Evolutionary conservation across 225 moss, liverwort and hornwort species (phyloP).

Genomic region (Straminergon stramineum): DNA sequence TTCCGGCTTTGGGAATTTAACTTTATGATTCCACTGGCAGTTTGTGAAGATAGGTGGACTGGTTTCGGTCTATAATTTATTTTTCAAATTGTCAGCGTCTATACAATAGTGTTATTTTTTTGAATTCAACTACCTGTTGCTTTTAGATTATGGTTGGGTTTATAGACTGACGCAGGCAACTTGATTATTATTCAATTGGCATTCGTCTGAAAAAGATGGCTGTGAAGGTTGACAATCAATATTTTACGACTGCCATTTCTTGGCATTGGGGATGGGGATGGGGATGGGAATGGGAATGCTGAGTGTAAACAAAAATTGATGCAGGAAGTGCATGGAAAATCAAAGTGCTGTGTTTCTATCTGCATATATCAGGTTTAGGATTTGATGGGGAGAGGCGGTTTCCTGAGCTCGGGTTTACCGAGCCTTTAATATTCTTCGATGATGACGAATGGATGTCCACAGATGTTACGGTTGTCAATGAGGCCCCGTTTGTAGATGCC

Average conservation of each 20-base stretch:
- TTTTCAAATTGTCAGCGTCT: neutral
- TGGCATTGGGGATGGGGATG: neutral
- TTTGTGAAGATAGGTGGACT: neutral
- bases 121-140: neutral
- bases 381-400: constrained; percentile 1
- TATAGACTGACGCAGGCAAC: neutral
- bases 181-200: neutral
- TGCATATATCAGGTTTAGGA: constrained; percentile 1
- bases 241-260: neutral
- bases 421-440: neutral
- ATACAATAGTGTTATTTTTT: neutral
- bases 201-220: neutral
- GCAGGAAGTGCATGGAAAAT: neutral
- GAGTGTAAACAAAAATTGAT: neutral
- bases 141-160: neutral
- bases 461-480: neutral
- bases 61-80: too few species aligned
- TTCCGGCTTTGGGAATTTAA: neutral
- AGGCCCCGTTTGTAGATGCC: neutral
- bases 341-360: neutral
- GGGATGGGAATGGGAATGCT: neutral
- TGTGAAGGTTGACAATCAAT: neutral
- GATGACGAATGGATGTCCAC: constrained; percentile 1
- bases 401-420: neutral
- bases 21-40: neutral